These are phyloP conservation scores for Trichoderma sp. DNA, from an alignment of 2,329 filamentous ascomycete species.

Conservation along the genomic window DNA sequence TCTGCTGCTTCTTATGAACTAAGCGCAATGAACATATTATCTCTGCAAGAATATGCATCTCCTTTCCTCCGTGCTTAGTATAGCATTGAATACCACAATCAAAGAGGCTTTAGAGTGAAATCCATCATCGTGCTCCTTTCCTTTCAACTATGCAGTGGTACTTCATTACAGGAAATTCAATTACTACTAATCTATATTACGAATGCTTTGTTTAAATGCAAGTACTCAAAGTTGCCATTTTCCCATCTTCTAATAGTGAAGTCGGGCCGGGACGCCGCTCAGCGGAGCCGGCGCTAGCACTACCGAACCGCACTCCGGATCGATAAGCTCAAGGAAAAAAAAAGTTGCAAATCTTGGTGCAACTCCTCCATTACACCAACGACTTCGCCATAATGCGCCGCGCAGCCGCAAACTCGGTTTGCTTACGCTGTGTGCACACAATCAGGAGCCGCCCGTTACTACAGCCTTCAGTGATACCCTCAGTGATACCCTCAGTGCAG, in stretches of 20 bases:
- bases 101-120: background rate
- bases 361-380: background rate
- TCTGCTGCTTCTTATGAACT: background rate
- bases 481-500: background rate
- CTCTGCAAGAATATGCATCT: background rate
- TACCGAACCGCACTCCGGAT: background rate
- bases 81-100: background rate
- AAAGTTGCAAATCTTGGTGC: background rate
- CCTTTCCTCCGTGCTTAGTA: background rate
- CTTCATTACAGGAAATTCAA: background rate
- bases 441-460: constrained; percentile 20
- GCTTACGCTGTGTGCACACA: constrained; percentile 23
- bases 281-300: constrained; percentile 5
- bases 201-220: background rate
- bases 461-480: constrained; percentile 13
- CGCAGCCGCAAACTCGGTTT: constrained; percentile 23
- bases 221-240: background rate
- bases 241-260: background rate
- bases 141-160: background rate
- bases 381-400: constrained; percentile 8
- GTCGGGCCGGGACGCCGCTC: background rate
- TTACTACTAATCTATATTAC: background rate
- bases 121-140: background rate
- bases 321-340: constrained; percentile 7
- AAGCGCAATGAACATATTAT: background rate